Percentiles rank a stretch among this genome's conserved stretches.
Conservation (phyloP, 495 filamentous ascomycete genomes). For the Cercophora samala region DNA sequence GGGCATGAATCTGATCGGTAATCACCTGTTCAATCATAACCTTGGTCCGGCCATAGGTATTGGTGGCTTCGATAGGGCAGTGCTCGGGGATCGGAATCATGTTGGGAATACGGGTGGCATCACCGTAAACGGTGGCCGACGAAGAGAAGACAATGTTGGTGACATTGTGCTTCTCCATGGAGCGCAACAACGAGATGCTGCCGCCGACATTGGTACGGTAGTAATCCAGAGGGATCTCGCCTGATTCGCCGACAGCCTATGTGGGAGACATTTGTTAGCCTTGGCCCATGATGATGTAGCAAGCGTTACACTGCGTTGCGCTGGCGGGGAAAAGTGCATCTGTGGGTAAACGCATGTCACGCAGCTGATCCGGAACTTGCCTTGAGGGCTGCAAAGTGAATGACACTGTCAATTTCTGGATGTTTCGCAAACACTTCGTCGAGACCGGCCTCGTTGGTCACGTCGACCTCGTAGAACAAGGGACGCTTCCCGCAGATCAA, state of each 20-base stretch:
- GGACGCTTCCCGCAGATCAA: constrained; percentile 87
- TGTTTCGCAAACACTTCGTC: constrained; percentile 87
- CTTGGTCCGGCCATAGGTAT: constrained; percentile 96
- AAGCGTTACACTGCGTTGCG: constrained; percentile 10
- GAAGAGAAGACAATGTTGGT: constrained; percentile 96
- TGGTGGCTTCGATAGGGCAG: constrained; percentile 93
- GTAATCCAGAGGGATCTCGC: constrained; percentile 94
- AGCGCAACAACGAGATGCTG: constrained; percentile 79
- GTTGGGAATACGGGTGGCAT: constrained; percentile 90
- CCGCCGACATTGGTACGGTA: constrained; percentile 95
- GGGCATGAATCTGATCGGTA: constrained; percentile 81
- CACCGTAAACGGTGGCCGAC: constrained; percentile 95
- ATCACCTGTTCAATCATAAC: constrained; percentile 86
- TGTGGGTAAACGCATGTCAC: not conserved
- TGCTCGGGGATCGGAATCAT: constrained; percentile 99
- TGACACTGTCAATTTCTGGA: constrained; percentile 93
- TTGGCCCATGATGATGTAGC: not conserved
- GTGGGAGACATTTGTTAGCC: constrained; percentile 5
- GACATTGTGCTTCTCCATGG: constrained; percentile 86
- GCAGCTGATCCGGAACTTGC: constrained; percentile 44
- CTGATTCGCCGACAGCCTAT: constrained; percentile 93
- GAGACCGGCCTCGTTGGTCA: constrained; percentile 77
- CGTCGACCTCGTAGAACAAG: constrained; percentile 78
- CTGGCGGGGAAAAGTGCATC: constrained; percentile 1
- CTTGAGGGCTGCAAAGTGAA: constrained; percentile 98